Evolutionary conservation across 352 stramenopile genomes (phyloP), one percentile per base, ranked within the genome.

Genomic region (Phytophthora agathidicida): DNA sequence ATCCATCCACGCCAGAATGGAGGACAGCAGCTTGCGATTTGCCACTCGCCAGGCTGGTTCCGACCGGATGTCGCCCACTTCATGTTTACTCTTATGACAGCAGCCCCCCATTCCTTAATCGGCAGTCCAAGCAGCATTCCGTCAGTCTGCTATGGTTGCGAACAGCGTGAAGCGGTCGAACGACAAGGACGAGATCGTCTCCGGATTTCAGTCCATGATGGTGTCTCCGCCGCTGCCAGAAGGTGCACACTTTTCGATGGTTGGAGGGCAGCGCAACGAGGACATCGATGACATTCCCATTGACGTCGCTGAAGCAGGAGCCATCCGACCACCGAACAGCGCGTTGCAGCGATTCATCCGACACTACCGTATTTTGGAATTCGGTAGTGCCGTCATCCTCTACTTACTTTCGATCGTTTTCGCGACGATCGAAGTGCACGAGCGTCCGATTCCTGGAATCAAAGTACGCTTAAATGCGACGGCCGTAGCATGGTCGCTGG

Each of bases 351-450:
- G 37, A 33, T 47, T 73, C n/a, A 9, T 77, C 46, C 51, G 64
- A 26, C 24, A 66, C 31, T 84, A 77, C 41, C 80, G 84, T 24
- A 30, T 88, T 13, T 41, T 80, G 31, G 84, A 93, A 57, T 91
- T 92, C 26, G 50, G 66, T 31, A 66, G 67, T 36, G 65, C 76
- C 13, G 31, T 71, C 1, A 37, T 83, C n/a, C 75, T 91, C 60
- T 71, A 86, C 24, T 44, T 53, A 10, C 27, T 80, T 19, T 77
- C 71, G 41, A 47, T 81, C 10, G 53, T 88, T 14, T 76, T 93
- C 28, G 68, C 80, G 5, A 23, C 76, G 28, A 83, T 88, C 31
- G 39, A 69, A 3, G 72, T 91, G n/a, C 50, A 88, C 36, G 31
- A 84, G 11, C 80, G 83, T n/a, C 66, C 65, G 6, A 88, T 91